Percentiles rank a stretch among this genome's conserved stretches.
Evolutionary conservation across 2,329 filamentous ascomycete genomes (phyloP).

Genomic region (Ophiocordyceps camponoti-leonardi): DNA sequence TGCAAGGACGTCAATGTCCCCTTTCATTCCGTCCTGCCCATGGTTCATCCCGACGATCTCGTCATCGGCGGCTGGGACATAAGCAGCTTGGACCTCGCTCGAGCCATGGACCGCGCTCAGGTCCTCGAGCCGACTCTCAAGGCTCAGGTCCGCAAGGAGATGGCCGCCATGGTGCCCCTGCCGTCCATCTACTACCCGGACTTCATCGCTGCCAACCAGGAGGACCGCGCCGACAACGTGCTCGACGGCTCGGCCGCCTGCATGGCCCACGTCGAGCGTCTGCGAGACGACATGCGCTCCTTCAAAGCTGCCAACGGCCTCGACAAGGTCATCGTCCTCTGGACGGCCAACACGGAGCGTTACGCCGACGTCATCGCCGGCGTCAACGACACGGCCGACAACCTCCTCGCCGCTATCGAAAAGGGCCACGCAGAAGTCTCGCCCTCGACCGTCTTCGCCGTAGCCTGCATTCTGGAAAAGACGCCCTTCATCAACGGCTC

Average conservation of each 20-base stretch:
- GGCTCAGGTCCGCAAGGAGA: slow-evolving; percentile 77
- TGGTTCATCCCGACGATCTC: slow-evolving; percentile 94
- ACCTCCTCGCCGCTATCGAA: slow-evolving; percentile 77
- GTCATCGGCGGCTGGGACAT: slow-evolving; percentile 97
- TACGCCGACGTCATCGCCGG: slow-evolving; percentile 77
- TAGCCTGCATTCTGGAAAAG: slow-evolving; percentile 80
- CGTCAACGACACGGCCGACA: slow-evolving; percentile 93
- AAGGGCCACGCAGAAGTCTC: slow-evolving; percentile 78
- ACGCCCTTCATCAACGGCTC: slow-evolving; percentile 98
- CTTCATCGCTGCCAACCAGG: slow-evolving; percentile 98
- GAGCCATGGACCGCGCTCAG: slow-evolving; percentile 87
- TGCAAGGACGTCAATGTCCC: slow-evolving; percentile 88
- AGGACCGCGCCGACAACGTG: slow-evolving; percentile 85
- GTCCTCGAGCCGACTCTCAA: slow-evolving; percentile 95
- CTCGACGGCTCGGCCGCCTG: slow-evolving; percentile 70
- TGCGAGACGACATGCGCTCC: slow-evolving; percentile 82
- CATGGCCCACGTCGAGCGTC: slow-evolving; percentile 76
- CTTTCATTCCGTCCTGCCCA: slow-evolving; percentile 84
- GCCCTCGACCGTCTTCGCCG: slow-evolving; percentile 88
- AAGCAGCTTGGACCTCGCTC: slow-evolving; percentile 71
- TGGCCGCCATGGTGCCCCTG: slow-evolving; percentile 73
- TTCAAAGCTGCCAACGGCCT: slow-evolving; percentile 77
- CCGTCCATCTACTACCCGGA: slow-evolving; percentile 97
- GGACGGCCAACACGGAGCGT: slow-evolving; percentile 98
- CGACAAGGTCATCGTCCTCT: slow-evolving; percentile 93